Evolutionary conservation across 805 yeast genomes (phyloP).

Genomic region (Wickerhamomyces queroliae): DNA sequence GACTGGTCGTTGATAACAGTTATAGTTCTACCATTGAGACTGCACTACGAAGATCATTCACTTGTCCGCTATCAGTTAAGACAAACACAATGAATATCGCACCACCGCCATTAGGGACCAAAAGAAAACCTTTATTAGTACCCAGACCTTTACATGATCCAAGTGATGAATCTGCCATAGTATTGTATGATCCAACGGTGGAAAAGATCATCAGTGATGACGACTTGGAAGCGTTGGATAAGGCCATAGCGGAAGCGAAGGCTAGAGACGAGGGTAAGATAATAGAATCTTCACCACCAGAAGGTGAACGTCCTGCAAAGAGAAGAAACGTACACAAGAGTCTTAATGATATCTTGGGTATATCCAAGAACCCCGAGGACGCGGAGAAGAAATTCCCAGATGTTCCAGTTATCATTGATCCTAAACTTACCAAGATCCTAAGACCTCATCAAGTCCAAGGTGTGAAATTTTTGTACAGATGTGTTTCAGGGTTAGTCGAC

Average conservation of each 20-base stretch:
- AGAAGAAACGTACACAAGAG: conserved; percentile 53
- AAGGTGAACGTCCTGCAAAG: conserved; percentile 11
- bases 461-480: conserved; percentile 81
- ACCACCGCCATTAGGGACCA: conserved; percentile 84
- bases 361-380: conserved; percentile 46
- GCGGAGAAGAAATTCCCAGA: conserved; percentile 55
- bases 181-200: conserved; percentile 90
- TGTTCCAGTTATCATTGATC: conserved; percentile 96
- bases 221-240: conserved; percentile 26
- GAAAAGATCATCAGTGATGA: conserved; percentile 37
- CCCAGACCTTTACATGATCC: conserved; percentile 97
- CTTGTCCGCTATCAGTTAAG: conserved; percentile 50
- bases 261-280: conserved; percentile 23
- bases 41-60: conserved; percentile 43
- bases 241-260: conserved; percentile 22
- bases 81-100: conserved; percentile 26
- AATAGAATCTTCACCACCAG: conserved; percentile 18
- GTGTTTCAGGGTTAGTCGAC: conserved; percentile 84
- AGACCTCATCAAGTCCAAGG: conserved; percentile 98
- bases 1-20: conserved; percentile 35
- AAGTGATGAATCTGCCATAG: conserved; percentile 86
- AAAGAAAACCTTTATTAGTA: conserved; percentile 60
- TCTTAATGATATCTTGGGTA: conserved; percentile 76
- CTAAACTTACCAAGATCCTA: conserved; percentile 71
- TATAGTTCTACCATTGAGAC: conserved; percentile 30